Percentiles rank a stretch among this genome's conserved stretches.
Evolutionary conservation across 768 basidiomycete genomes (phyloP).

Genomic region (Lepiota brunneoincarnata): DNA sequence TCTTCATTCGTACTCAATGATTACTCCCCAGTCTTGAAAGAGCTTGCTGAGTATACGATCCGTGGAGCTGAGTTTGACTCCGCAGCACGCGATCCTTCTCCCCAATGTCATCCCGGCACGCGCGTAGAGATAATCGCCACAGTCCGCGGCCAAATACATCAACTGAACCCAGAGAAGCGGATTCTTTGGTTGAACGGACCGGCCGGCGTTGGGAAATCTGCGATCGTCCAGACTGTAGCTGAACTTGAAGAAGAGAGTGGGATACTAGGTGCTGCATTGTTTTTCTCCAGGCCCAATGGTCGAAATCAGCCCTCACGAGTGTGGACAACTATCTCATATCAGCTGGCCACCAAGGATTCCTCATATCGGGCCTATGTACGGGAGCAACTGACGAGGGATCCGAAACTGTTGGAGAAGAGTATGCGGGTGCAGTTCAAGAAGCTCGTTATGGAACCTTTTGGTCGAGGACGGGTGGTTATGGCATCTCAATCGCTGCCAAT

Average conservation of each 20-base stretch:
- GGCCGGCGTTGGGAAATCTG: slow-evolving; percentile 11
- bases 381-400: not conserved
- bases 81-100: not conserved
- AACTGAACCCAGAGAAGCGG: not conserved
- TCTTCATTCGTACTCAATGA: not conserved
- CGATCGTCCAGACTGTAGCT: slow-evolving; percentile 4
- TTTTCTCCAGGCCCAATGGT: not conserved
- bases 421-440: not conserved
- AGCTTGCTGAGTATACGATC: not conserved
- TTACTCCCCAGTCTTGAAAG: not conserved
- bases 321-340: slow-evolving; percentile 2
- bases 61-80: not conserved
- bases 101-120: slow-evolving; percentile 3
- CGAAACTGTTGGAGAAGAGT: not conserved
- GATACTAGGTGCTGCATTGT: slow-evolving; percentile 1
- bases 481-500: not conserved
- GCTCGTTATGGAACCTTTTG: not conserved
- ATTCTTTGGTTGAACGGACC: slow-evolving; percentile 8
- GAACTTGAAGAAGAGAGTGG: not conserved
- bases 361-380: not conserved
- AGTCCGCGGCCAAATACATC: not conserved
- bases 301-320: not conserved
- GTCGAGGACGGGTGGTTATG: not conserved
- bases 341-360: not conserved
- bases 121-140: not conserved